Evolutionary conservation across 2,329 filamentous ascomycete genomes (phyloP).

Genomic region (Aspergillus tubingensis): DNA sequence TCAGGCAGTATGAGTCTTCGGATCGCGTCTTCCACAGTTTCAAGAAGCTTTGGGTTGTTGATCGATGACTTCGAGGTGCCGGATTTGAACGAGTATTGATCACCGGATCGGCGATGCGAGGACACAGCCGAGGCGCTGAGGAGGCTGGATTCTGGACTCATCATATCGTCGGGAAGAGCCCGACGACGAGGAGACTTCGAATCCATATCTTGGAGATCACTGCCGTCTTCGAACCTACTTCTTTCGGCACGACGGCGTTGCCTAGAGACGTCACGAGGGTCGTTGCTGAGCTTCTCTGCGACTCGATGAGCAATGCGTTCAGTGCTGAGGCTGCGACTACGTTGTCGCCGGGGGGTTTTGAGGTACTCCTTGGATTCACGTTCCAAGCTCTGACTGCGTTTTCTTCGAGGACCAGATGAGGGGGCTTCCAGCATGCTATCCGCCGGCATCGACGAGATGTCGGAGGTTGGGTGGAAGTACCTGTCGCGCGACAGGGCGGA

Average conservation of each 20-base stretch:
- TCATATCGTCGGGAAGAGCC: slow-evolving; percentile 55
- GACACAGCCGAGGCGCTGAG: slow-evolving; percentile 59
- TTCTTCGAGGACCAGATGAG: slow-evolving; percentile 49
- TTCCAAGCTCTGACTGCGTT: slow-evolving; percentile 54
- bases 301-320: slow-evolving; percentile 69
- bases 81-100: slow-evolving; percentile 61
- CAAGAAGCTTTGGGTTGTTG: slow-evolving; percentile 87
- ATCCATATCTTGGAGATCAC: slow-evolving; percentile 48
- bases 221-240: slow-evolving; percentile 50
- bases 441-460: slow-evolving; percentile 81
- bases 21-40: slow-evolving; percentile 92
- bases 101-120: slow-evolving; percentile 56
- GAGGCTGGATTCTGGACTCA: slow-evolving; percentile 63
- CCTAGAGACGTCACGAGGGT: slow-evolving; percentile 49
- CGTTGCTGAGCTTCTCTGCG: slow-evolving; percentile 64
- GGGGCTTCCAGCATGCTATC: slow-evolving; percentile 67
- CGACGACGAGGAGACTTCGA: slow-evolving; percentile 50
- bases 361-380: slow-evolving; percentile 49
- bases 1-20: slow-evolving; percentile 87
- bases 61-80: slow-evolving; percentile 70
- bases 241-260: slow-evolving; percentile 46
- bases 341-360: slow-evolving; percentile 59
- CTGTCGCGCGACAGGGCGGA: slow-evolving; percentile 60
- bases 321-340: slow-evolving; percentile 65
- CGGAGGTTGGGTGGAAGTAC: slow-evolving; percentile 72